Percentiles rank a stretch among this genome's conserved stretches.
Conservation (phyloP, 2,329 filamentous ascomycete genomes). For the Microdochium nivale region DNA sequence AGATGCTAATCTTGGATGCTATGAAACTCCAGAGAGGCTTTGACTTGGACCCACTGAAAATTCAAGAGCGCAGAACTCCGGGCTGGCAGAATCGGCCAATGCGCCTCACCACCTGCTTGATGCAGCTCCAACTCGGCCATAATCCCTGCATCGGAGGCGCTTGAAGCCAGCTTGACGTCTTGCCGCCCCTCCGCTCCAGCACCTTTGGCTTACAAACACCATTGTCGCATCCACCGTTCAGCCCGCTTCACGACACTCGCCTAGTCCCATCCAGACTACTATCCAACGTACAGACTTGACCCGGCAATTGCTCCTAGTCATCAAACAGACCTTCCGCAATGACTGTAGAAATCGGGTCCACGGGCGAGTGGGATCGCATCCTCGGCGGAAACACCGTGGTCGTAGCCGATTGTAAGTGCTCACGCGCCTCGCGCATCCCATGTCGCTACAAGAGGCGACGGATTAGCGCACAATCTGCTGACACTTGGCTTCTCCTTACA, state of each 20-base stretch:
- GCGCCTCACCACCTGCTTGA: not conserved
- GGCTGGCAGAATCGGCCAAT: not conserved
- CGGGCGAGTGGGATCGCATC: slow-evolving; percentile 62
- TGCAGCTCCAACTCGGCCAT: not conserved
- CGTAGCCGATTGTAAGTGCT: slow-evolving; percentile 70
- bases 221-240: too few species aligned
- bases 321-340: slow-evolving; percentile 29
- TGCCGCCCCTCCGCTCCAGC: not conserved
- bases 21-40: not conserved
- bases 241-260: not conserved
- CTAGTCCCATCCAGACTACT: too few species aligned
- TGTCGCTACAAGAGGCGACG: too few species aligned
- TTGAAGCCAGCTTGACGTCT: not conserved
- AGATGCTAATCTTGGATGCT: not conserved
- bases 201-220: not conserved
- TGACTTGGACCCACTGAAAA: not conserved
- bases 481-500: slow-evolving; percentile 23
- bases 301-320: too few species aligned
- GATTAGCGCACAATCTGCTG: not conserved
- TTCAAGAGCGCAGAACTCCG: not conserved
- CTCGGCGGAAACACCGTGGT: slow-evolving; percentile 70
- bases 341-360: slow-evolving; percentile 51
- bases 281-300: too few species aligned
- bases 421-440: too few species aligned
- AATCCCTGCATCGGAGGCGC: not conserved